These are phyloP conservation scores for Aspergillus sp. DNA, from an alignment of 2,329 filamentous ascomycete genomes.

Conservation along the genomic window DNA sequence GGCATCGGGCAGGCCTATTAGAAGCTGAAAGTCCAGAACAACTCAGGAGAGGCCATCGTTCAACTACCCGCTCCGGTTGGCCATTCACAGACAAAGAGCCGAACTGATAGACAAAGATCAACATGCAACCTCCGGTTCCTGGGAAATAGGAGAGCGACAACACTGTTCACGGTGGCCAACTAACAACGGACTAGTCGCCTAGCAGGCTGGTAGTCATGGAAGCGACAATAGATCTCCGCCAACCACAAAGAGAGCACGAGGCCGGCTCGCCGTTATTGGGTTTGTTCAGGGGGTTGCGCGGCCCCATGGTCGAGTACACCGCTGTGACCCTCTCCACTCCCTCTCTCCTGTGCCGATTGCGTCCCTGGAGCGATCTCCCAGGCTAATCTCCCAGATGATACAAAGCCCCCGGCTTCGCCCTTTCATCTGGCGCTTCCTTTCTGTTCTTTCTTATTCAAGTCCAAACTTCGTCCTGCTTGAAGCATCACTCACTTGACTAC, in stretches of 20 bases:
- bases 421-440: slow-evolving; percentile 25
- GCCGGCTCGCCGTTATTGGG: neutral
- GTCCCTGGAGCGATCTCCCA: slow-evolving; percentile 29
- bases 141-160: slow-evolving; percentile 8
- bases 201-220: slow-evolving; percentile 9
- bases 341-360: slow-evolving; percentile 19
- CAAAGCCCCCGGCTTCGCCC: slow-evolving; percentile 34
- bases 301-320: slow-evolving; percentile 4
- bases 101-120: slow-evolving; percentile 16
- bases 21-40: neutral
- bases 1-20: neutral
- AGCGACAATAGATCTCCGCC: slow-evolving; percentile 2
- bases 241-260: slow-evolving; percentile 17
- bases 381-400: slow-evolving; percentile 41
- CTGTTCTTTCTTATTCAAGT: slow-evolving; percentile 29
- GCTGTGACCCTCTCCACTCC: slow-evolving; percentile 16
- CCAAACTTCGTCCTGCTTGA: slow-evolving; percentile 33
- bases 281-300: slow-evolving; percentile 4
- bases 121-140: slow-evolving; percentile 2
- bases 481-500: slow-evolving; percentile 40
- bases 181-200: slow-evolving; percentile 14
- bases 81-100: neutral
- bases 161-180: neutral
- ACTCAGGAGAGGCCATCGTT: neutral
- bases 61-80: neutral